Evolutionary conservation across 2,329 filamentous ascomycete genomes (phyloP).

Genomic region (Celoporthe dispersa): DNA sequence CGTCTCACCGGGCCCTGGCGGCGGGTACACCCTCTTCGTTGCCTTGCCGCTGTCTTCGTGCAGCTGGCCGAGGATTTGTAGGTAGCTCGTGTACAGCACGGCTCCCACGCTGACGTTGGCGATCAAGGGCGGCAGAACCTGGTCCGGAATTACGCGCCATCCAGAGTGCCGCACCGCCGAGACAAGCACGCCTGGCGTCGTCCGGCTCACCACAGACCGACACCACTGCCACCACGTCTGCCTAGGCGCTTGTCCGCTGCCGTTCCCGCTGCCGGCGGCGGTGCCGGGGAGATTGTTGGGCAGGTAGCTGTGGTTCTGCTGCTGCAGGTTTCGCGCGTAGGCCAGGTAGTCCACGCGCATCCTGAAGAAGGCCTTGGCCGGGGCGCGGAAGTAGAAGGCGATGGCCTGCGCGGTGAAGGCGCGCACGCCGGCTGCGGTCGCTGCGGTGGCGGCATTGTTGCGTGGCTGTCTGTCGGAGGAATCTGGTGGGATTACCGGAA

Average conservation of each 20-base stretch:
- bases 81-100: conserved; percentile 75
- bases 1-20: conserved; percentile 64
- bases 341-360: conserved; percentile 83
- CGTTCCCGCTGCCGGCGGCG: conserved; percentile 31
- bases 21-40: conserved; percentile 69
- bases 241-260: background rate
- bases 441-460: conserved; percentile 66
- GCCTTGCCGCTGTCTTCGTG: conserved; percentile 65
- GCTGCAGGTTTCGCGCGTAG: conserved; percentile 59
- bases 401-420: conserved; percentile 83
- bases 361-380: conserved; percentile 90
- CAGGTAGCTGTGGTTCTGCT: conserved; percentile 38
- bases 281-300: conserved; percentile 22
- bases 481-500: conserved; percentile 51
- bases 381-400: conserved; percentile 89
- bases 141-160: conserved; percentile 74
- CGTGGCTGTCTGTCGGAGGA: conserved; percentile 53
- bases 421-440: conserved; percentile 83
- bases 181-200: conserved; percentile 70
- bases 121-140: conserved; percentile 75
- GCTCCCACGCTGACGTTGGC: conserved; percentile 77
- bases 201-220: conserved; percentile 49
- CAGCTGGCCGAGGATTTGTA: conserved; percentile 68
- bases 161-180: conserved; percentile 72
- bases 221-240: conserved; percentile 50